phyloP scores from a whole-genome alignment of 805 yeast species.

The Schizosaccharomyces japonicus region DNA sequence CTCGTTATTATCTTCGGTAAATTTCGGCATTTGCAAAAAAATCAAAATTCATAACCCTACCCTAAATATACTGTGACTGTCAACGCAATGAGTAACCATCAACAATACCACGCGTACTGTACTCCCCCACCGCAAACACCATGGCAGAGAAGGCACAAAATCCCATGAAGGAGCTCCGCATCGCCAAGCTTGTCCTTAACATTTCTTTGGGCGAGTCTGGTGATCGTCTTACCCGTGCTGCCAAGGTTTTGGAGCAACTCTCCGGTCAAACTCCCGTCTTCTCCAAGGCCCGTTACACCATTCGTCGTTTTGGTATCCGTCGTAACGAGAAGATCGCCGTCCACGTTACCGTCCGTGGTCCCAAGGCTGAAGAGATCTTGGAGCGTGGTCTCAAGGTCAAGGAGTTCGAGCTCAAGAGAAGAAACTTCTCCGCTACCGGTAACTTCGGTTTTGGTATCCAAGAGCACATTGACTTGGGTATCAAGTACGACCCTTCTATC shows the following conservation, averaged over 20 bases:
- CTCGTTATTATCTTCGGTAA: no score
- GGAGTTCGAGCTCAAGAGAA: conserved; percentile 88
- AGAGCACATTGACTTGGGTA: conserved; percentile 99
- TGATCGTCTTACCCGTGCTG: conserved; percentile 99
- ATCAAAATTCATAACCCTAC: neutral
- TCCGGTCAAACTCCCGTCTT: conserved; percentile 99
- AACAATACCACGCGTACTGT: neutral
- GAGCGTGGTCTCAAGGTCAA: conserved; percentile 99
- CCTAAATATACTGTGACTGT: neutral
- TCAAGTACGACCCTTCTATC: conserved; percentile 97
- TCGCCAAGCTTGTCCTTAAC: conserved; percentile 98
- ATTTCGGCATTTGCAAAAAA: no score
- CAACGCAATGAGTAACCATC: neutral
- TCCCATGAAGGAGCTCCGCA: conserved; percentile 96
- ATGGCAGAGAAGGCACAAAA: conserved; percentile 22
- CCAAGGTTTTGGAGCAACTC: conserved; percentile 97
- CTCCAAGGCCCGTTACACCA: conserved; percentile 99
- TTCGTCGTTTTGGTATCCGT: conserved; percentile 99
- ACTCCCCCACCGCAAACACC: neutral
- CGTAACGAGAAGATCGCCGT: conserved; percentile 99
- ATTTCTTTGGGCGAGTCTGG: conserved; percentile 99
- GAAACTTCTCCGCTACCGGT: conserved; percentile 96
- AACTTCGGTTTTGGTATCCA: conserved; percentile 99
- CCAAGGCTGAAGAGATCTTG: conserved; percentile 96
- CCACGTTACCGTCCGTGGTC: conserved; percentile 98